A percentile compares a stretch with the other conserved stretches of the same genome.
Conservation (phyloP, 2,329 filamentous ascomycete species). For the Exophiala sp. region DNA sequence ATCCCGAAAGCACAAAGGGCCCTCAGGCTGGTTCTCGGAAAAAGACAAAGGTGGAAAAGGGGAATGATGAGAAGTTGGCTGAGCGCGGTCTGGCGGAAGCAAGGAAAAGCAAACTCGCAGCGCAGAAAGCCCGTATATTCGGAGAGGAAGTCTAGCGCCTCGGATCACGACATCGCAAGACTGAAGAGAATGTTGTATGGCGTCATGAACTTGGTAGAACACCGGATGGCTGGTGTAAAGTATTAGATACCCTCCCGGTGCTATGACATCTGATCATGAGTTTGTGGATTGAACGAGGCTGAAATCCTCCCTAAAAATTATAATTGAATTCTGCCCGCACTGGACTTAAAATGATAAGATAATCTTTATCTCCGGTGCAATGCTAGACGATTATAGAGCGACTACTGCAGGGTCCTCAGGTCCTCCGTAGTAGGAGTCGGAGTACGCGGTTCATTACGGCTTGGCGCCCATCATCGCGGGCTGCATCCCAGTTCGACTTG, state of each 20-base stretch:
- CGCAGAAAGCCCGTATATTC: constrained; percentile 25
- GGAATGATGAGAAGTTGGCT: constrained; percentile 14
- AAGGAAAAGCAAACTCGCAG: constrained; percentile 24
- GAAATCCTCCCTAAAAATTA: background rate
- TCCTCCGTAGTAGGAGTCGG: background rate
- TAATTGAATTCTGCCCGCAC: too few relatives aligned
- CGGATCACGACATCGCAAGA: background rate
- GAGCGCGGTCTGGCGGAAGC: constrained; percentile 8
- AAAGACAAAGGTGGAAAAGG: constrained; percentile 18
- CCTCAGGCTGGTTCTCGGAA: constrained; percentile 27
- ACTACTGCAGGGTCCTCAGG: background rate
- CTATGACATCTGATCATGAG: background rate
- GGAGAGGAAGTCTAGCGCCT: constrained; percentile 9
- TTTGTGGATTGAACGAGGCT: background rate
- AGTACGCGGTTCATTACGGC: background rate
- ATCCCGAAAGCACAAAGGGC: constrained; percentile 21
- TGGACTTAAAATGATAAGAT: too few relatives aligned
- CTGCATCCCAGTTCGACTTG: constrained; percentile 1
- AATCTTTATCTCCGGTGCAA: too few relatives aligned
- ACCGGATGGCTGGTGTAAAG: background rate
- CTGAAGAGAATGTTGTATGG: background rate
- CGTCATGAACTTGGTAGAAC: background rate
- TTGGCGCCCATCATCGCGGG: constrained; percentile 14
- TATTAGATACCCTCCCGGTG: background rate
- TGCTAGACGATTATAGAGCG: too few relatives aligned